These are phyloP conservation scores for Puccinellia tenuiflora DNA, from an alignment of 176 grass and related monocot species.

Conservation along the genomic window DNA sequence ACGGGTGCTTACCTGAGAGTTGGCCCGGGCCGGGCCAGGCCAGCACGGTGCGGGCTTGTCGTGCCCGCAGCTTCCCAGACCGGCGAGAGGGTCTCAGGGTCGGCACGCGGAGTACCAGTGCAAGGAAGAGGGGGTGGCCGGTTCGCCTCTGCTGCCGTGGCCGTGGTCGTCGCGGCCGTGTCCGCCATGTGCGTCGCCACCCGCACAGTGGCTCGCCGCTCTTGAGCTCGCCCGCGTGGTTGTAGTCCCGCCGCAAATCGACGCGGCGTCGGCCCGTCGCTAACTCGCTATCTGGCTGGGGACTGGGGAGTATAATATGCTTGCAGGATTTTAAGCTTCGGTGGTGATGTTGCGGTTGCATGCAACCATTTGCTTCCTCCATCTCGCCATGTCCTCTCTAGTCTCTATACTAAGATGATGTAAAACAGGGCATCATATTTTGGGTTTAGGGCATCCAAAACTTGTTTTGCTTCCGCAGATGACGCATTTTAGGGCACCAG, in stretches of 20 bases:
- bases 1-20: neutral
- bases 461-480: too few species aligned
- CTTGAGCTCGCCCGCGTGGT: neutral
- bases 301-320: neutral
- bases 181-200: neutral
- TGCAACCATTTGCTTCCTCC: too few species aligned
- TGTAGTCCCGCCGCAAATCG: neutral
- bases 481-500: too few species aligned
- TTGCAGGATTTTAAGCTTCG: too few species aligned
- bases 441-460: too few species aligned
- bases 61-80: neutral
- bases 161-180: neutral
- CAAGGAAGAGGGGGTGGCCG: neutral
- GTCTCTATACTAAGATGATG: too few species aligned
- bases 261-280: neutral
- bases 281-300: neutral
- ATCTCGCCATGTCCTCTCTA: too few species aligned
- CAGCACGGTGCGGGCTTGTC: neutral
- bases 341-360: too few species aligned
- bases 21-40: neutral
- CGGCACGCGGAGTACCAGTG: neutral
- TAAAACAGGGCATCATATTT: too few species aligned
- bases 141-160: neutral
- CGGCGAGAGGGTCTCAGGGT: neutral
- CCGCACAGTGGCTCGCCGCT: neutral